Percentiles rank a stretch among this genome's conserved stretches.
phyloP scores from a whole-genome alignment of 139 green algal genomes.

The Chlamydomonas schloesseri region DNA sequence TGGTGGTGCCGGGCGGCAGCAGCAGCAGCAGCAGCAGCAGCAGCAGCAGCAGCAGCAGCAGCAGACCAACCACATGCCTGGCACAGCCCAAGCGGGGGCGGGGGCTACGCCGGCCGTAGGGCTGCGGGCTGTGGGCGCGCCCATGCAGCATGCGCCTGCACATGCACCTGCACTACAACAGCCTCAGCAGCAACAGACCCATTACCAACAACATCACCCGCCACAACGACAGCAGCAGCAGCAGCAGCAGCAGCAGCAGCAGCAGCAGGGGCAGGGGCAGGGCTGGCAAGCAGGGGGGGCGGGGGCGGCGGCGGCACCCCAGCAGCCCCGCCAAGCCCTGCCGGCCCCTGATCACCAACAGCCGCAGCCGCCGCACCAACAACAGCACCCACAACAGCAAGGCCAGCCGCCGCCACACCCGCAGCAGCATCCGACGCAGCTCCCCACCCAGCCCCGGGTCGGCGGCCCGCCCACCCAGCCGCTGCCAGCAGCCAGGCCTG shows the following conservation, averaged over 20 bases:
- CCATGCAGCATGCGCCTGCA: too few relatives aligned
- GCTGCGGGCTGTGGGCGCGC: too few relatives aligned
- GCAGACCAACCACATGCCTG: not conserved
- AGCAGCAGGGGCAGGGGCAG: not conserved
- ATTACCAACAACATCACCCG: too few relatives aligned
- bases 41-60: not conserved
- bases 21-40: not conserved
- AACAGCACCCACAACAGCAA: not conserved
- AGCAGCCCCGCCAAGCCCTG: not conserved
- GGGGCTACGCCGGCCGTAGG: too few relatives aligned
- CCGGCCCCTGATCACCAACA: not conserved
- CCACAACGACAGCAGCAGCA: conserved; percentile 6
- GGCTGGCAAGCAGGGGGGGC: not conserved
- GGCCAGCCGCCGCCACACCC: not conserved
- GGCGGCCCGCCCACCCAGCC: not conserved
- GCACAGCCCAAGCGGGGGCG: not conserved
- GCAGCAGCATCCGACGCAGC: not conserved
- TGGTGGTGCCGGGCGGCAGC: not conserved
- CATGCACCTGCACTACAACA: too few relatives aligned
- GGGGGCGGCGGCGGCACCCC: not conserved
- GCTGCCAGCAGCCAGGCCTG: too few relatives aligned
- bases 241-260: not conserved
- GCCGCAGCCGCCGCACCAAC: not conserved
- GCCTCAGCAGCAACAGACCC: not conserved
- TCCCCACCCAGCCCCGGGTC: not conserved